Conservation (phyloP, 768 basidiomycete species). For the Psilocybe azurescens region DNA sequence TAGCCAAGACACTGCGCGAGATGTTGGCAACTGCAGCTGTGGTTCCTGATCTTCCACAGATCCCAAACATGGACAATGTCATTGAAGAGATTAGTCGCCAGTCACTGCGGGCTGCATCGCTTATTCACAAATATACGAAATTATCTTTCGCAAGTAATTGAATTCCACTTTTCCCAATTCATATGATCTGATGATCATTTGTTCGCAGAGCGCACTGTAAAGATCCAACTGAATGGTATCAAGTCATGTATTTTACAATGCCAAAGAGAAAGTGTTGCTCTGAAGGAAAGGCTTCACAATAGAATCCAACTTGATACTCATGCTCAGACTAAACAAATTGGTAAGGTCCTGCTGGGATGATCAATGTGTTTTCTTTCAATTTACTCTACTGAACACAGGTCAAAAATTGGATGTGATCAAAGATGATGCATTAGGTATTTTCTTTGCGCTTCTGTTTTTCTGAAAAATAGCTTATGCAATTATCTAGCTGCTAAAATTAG, state of each 20-base stretch:
- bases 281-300: not conserved
- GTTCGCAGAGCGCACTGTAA: too few species aligned
- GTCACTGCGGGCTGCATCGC: conserved; percentile 4
- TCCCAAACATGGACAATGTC: conserved; percentile 6
- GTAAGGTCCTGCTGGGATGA: too few species aligned
- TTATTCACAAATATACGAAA: conserved; percentile 11
- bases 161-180: too few species aligned
- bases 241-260: not conserved
- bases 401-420: too few species aligned
- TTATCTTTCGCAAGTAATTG: too few species aligned
- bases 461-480: too few species aligned
- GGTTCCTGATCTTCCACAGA: not conserved
- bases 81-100: conserved; percentile 12
- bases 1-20: conserved; percentile 2
- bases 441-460: too few species aligned
- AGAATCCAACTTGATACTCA: not conserved
- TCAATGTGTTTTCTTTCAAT: too few species aligned
- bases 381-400: too few species aligned
- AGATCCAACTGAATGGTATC: not conserved
- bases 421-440: too few species aligned
- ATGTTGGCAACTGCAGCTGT: conserved; percentile 5
- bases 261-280: not conserved
- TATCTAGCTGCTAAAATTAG: not conserved
- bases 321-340: too few species aligned
- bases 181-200: too few species aligned